phyloP scores from a whole-genome alignment of 192 early-diverging fungal genomes.

The Coemansia sp. region DNA sequence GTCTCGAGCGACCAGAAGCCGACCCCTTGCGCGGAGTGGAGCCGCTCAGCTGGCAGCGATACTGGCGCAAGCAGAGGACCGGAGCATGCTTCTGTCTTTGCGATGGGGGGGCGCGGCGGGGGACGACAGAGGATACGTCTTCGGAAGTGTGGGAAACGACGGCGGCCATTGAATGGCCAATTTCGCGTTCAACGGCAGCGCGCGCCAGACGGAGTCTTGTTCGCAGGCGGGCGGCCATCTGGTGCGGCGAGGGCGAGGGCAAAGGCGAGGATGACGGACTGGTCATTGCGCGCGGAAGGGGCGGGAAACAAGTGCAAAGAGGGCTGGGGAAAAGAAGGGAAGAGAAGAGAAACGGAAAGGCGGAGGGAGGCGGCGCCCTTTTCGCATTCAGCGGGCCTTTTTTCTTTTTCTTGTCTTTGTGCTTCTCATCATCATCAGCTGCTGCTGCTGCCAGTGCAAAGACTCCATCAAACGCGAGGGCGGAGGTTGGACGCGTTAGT shows the following conservation, averaged over 20 bases:
- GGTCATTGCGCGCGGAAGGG: neutral
- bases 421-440: no score
- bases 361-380: no score
- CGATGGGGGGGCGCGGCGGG: neutral
- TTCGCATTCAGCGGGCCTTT: no score
- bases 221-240: constrained; percentile 42
- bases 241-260: constrained; percentile 1
- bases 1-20: neutral
- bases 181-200: constrained; percentile 29
- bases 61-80: neutral
- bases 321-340: neutral
- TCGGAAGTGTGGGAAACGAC: constrained; percentile 11
- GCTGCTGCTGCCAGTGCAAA: no score
- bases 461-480: no score
- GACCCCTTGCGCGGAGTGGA: neutral
- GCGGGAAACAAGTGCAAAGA: neutral
- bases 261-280: neutral
- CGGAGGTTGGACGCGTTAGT: no score
- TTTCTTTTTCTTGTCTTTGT: no score
- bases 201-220: constrained; percentile 37
- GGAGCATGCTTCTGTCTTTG: neutral
- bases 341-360: neutral
- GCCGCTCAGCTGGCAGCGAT: constrained; percentile 3
- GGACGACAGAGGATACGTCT: neutral
- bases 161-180: constrained; percentile 36